A percentile compares a stretch with the other conserved stretches of the same genome.
Evolutionary conservation across 1,139 yeast species (phyloP).

Genomic region (Yamadazyma aaseri): DNA sequence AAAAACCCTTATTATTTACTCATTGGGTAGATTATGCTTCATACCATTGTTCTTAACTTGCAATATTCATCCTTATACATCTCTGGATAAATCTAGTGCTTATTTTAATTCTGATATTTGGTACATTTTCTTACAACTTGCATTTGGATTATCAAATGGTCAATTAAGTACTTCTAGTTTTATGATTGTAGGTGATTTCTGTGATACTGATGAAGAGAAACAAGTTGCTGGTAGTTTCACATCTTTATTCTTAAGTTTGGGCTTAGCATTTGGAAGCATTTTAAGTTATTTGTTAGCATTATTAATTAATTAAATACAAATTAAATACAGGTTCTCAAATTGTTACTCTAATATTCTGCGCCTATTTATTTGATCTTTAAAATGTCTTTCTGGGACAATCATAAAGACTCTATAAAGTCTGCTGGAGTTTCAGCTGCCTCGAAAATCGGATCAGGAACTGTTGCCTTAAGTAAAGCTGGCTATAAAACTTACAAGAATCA

Average conservation of each 20-base stretch:
- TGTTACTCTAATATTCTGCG: neutral
- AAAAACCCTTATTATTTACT: slow-evolving; percentile 43
- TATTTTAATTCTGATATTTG: slow-evolving; percentile 57
- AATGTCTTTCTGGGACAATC: slow-evolving; percentile 54
- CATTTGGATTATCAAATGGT: slow-evolving; percentile 87
- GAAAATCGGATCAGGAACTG: slow-evolving; percentile 52
- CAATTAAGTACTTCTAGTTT: slow-evolving; percentile 78
- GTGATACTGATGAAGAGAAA: slow-evolving; percentile 62
- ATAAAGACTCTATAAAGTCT: slow-evolving; percentile 47
- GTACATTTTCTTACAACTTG: slow-evolving; percentile 67
- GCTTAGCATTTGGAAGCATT: slow-evolving; percentile 75
- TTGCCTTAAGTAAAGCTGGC: slow-evolving; percentile 50
- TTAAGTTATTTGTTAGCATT: slow-evolving; percentile 66
- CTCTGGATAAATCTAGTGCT: slow-evolving; percentile 27
- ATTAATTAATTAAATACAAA: slow-evolving; percentile 17
- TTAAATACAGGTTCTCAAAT: neutral
- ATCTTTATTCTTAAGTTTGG: slow-evolving; percentile 69
- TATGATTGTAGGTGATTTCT: slow-evolving; percentile 68
- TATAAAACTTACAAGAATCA: slow-evolving; percentile 46
- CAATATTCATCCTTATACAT: slow-evolving; percentile 52
- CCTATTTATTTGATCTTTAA: too few relatives aligned
- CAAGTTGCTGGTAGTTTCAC: slow-evolving; percentile 96
- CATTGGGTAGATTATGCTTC: slow-evolving; percentile 53
- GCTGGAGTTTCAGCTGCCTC: slow-evolving; percentile 47
- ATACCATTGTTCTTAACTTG: slow-evolving; percentile 70